Evolutionary conservation across 495 filamentous ascomycete genomes (phyloP).

Genomic region (Penicillium samsonianum): DNA sequence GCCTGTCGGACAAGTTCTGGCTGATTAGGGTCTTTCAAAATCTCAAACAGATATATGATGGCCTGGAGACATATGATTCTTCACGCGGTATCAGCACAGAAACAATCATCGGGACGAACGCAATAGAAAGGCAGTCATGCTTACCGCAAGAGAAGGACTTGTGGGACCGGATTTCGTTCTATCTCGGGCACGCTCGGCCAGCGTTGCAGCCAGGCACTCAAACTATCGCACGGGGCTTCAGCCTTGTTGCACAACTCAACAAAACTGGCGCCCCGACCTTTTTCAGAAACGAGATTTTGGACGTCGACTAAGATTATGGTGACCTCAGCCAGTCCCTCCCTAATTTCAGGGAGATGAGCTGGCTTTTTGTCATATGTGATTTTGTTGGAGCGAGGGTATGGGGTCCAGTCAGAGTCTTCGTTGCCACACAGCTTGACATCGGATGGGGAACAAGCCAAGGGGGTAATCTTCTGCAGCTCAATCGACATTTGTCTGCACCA

Average conservation of each 20-base stretch:
- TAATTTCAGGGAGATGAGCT: conserved; percentile 34
- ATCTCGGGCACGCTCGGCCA: conserved; percentile 28
- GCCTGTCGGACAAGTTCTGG: conserved; percentile 21
- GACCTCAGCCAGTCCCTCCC: conserved; percentile 28
- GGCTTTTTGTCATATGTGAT: conserved; percentile 31
- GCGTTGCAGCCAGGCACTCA: conserved; percentile 30
- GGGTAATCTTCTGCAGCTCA: conserved; percentile 27
- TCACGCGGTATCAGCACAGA: conserved; percentile 12
- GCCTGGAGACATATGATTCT: conserved; percentile 37
- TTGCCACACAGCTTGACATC: conserved; percentile 20
- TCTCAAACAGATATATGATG: conserved; percentile 28
- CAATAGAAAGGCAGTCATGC: conserved; percentile 2
- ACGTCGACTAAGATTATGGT: conserved; percentile 30
- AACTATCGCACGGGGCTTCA: conserved; percentile 22
- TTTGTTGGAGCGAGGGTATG: conserved; percentile 44
- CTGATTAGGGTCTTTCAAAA: conserved; percentile 24
- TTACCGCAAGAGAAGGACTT: conserved; percentile 44
- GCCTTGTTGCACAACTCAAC: conserved; percentile 27
- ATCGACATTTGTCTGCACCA: conserved; percentile 35
- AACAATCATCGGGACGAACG: background rate
- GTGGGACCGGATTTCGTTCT: conserved; percentile 33
- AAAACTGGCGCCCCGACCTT: conserved; percentile 18
- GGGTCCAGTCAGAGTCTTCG: conserved; percentile 34
- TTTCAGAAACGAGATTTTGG: conserved; percentile 32
- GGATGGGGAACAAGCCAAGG: conserved; percentile 26